These are phyloP conservation scores for Paramecium sexaurelia DNA, from an alignment of 73 alveolate genomes.

Conservation along the genomic window DNA sequence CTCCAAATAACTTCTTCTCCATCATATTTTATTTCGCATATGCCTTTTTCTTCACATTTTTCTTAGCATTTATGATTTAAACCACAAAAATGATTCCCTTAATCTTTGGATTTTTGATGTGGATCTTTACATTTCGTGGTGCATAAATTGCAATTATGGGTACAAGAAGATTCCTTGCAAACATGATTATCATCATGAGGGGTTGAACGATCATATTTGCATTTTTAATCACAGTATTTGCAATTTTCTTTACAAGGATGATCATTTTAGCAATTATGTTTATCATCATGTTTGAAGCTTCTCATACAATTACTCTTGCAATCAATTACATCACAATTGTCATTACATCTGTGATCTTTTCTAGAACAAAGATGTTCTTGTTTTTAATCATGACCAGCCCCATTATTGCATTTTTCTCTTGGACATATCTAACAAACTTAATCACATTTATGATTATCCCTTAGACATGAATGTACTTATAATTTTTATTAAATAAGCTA, in stretches of 20 bases:
- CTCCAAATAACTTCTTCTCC: neutral
- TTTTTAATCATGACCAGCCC: neutral
- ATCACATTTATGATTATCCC: conserved; percentile 1
- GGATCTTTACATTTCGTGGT: neutral
- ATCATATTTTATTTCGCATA: neutral
- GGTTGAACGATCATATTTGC: neutral
- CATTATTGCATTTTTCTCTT: neutral
- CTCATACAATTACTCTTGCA: neutral
- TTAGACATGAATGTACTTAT: neutral
- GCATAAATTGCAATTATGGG: neutral
- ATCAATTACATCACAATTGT: neutral
- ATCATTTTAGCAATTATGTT: neutral
- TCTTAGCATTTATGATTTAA: neutral
- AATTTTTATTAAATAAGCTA: neutral
- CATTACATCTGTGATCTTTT: neutral
- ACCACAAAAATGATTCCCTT: neutral
- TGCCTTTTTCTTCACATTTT: neutral
- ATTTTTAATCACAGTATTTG: neutral
- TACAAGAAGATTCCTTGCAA: neutral
- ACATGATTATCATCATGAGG: neutral
- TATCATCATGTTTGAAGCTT: neutral
- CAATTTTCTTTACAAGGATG: neutral
- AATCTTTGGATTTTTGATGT: neutral
- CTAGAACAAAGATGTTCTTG: neutral
- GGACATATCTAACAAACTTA: neutral